Conservation (phyloP, 1,139 yeast genomes). For the Pichia sp. region DNA sequence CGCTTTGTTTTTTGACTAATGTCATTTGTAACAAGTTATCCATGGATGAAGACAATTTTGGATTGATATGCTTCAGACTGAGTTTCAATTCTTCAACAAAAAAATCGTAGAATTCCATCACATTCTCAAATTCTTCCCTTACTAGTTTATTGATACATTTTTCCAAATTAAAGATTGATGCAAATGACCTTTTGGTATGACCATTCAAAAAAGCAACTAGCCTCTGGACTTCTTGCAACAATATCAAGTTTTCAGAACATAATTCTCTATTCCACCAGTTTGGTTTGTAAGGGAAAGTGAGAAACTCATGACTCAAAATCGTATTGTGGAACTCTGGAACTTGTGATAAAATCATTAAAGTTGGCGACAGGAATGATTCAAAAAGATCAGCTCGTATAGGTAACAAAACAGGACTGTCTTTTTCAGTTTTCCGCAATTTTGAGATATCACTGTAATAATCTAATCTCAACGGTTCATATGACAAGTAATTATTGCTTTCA, state of each 20-base stretch:
- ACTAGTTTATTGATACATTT: conserved; percentile 25
- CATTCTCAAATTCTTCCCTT: conserved; percentile 27
- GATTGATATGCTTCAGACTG: conserved; percentile 15
- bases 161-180: conserved; percentile 33
- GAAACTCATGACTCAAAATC: conserved; percentile 30
- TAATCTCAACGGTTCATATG: not conserved
- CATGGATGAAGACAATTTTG: conserved; percentile 9
- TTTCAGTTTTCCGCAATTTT: conserved; percentile 16
- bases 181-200: conserved; percentile 33
- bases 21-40: conserved; percentile 19
- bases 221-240: conserved; percentile 35
- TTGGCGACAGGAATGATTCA: conserved; percentile 35
- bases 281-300: conserved; percentile 33
- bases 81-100: conserved; percentile 12
- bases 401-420: conserved; percentile 31
- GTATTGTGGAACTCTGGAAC: conserved; percentile 35
- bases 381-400: conserved; percentile 29
- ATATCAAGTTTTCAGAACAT: conserved; percentile 17
- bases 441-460: conserved; percentile 28
- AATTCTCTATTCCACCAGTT: conserved; percentile 40
- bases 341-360: conserved; percentile 36
- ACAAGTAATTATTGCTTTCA: not conserved
- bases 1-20: conserved; percentile 15
- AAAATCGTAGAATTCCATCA: conserved; percentile 24
- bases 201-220: conserved; percentile 37